phyloP scores from a whole-genome alignment of 148 eudicot species.

The Vaccinium macrocarpon region DNA sequence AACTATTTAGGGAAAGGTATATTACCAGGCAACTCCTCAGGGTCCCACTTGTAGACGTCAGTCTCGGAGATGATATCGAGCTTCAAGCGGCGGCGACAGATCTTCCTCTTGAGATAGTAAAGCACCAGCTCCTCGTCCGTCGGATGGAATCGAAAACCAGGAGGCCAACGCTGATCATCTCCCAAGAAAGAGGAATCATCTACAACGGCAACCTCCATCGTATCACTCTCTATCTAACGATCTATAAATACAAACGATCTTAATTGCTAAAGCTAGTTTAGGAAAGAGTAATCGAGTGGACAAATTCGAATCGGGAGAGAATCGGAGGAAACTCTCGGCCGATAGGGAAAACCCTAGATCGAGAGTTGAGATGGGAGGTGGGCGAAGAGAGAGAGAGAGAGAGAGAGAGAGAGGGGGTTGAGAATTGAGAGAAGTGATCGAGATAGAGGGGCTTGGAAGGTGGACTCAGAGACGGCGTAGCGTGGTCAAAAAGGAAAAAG shows the following conservation, averaged over 20 bases:
- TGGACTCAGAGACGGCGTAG: not conserved
- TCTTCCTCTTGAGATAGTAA: conserved; percentile 78
- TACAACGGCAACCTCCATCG: not conserved
- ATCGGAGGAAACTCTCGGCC: not conserved
- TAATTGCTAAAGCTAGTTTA: not conserved
- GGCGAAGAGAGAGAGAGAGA: too few relatives aligned
- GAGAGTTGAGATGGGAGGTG: not conserved
- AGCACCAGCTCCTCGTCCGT: conserved; percentile 81
- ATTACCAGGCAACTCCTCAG: conserved; percentile 84
- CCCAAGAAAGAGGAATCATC: conserved; percentile 19
- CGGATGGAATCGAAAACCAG: conserved; percentile 87
- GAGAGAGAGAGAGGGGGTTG: not conserved
- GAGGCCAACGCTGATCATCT: conserved; percentile 46
- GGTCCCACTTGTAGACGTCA: conserved; percentile 88
- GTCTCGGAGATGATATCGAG: conserved; percentile 63
- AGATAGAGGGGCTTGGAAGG: not conserved
- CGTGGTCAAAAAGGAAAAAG: conserved; percentile 13
- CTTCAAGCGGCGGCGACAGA: conserved; percentile 45
- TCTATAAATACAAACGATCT: not conserved
- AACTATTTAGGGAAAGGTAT: not conserved
- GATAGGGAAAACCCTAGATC: not conserved
- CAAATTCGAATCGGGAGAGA: not conserved
- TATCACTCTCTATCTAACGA: too few relatives aligned
- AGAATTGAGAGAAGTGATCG: not conserved
- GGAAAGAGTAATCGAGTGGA: not conserved